Evolutionary conservation across 352 stramenopile genomes (phyloP).

Genomic region (Pythium vanterpoolii): DNA sequence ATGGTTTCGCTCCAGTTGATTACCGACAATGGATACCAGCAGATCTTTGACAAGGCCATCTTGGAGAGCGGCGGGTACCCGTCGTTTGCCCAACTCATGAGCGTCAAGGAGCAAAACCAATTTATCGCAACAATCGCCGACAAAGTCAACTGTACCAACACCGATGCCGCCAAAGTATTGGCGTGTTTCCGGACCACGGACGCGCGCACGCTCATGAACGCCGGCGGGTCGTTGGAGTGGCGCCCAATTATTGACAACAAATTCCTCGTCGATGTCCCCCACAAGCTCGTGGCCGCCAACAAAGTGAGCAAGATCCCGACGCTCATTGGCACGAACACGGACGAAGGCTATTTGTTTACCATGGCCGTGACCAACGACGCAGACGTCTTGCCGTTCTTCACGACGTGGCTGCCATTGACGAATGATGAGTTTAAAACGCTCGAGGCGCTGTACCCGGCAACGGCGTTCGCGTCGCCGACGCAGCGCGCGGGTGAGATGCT

Average conservation of each 20-base stretch:
- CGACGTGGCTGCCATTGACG: slow-evolving; percentile 1
- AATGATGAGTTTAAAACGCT: neutral
- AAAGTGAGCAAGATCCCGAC: slow-evolving; percentile 16
- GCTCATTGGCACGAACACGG: slow-evolving; percentile 18
- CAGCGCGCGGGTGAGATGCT: slow-evolving; percentile 6
- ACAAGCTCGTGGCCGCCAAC: slow-evolving; percentile 8
- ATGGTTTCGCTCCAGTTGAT: slow-evolving; percentile 12
- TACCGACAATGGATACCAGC: slow-evolving; percentile 4
- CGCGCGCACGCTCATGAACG: neutral
- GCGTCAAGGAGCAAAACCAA: slow-evolving; percentile 1
- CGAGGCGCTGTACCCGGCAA: slow-evolving; percentile 1
- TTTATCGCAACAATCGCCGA: neutral
- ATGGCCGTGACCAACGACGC: neutral
- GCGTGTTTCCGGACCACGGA: slow-evolving; percentile 9
- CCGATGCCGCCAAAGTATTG: neutral
- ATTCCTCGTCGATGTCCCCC: slow-evolving; percentile 1
- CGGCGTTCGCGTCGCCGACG: slow-evolving; percentile 1
- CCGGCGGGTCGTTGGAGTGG: slow-evolving; percentile 3
- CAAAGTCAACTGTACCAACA: neutral
- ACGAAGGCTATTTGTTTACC: slow-evolving; percentile 15
- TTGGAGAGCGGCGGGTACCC: slow-evolving; percentile 14
- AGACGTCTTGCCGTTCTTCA: slow-evolving; percentile 3
- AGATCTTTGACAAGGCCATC: slow-evolving; percentile 18
- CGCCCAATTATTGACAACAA: slow-evolving; percentile 8
- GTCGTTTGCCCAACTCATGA: slow-evolving; percentile 4